Percentiles rank a stretch among this genome's conserved stretches.
These are phyloP conservation scores for Talaromyces stipitatus DNA, from an alignment of 495 filamentous ascomycete species.

Conservation along the genomic window DNA sequence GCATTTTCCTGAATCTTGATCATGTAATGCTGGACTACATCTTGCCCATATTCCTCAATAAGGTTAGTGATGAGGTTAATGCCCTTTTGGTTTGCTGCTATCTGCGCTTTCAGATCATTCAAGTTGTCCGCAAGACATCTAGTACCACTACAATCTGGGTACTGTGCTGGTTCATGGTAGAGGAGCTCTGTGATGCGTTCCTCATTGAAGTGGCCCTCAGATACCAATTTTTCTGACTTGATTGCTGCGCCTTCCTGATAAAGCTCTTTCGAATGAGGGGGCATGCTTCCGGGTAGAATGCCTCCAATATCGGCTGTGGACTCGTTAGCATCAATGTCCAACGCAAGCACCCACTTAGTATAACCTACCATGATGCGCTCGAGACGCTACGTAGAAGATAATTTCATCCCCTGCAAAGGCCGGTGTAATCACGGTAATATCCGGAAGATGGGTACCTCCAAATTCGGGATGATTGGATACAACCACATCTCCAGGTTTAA, in stretches of 20 bases:
- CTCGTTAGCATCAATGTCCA: not conserved
- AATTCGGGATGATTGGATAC: conserved; percentile 92
- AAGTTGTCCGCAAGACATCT: conserved; percentile 85
- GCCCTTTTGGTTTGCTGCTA: conserved; percentile 92
- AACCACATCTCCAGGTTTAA: conserved; percentile 85
- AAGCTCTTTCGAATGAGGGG: conserved; percentile 82
- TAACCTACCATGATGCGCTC: conserved; percentile 42
- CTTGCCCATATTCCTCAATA: conserved; percentile 84
- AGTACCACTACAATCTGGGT: conserved; percentile 82
- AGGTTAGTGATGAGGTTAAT: conserved; percentile 77
- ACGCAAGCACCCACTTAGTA: not conserved
- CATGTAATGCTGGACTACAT: conserved; percentile 92
- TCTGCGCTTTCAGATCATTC: conserved; percentile 89
- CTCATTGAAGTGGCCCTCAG: conserved; percentile 83
- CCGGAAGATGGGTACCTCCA: conserved; percentile 79
- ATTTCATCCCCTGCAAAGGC: conserved; percentile 76
- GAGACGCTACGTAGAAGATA: conserved; percentile 84
- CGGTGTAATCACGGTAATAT: conserved; percentile 83
- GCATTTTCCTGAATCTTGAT: conserved; percentile 85
- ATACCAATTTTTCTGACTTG: conserved; percentile 87
- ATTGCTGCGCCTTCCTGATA: conserved; percentile 91
- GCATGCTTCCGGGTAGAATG: conserved; percentile 92
- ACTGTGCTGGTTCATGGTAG: conserved; percentile 73
- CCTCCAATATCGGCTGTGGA: conserved; percentile 97
- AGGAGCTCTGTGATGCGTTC: conserved; percentile 72